These are phyloP conservation scores for Suillus cothurnatus DNA, from an alignment of 768 basidiomycete genomes.

Conservation along the genomic window DNA sequence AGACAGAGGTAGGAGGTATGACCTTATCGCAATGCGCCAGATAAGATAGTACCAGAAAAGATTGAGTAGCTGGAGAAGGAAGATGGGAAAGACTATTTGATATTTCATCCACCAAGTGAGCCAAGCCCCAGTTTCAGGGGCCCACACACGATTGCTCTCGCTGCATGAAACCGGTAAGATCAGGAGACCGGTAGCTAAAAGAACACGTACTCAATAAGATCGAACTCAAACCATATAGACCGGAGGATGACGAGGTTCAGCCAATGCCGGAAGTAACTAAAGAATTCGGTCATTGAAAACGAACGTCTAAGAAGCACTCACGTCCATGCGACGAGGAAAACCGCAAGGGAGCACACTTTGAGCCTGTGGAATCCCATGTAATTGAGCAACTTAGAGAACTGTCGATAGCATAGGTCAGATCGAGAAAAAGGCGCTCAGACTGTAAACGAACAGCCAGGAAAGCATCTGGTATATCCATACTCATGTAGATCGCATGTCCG, in stretches of 20 bases:
- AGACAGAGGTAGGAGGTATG: conserved; percentile 26
- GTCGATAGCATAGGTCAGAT: conserved; percentile 3
- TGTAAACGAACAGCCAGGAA: conserved; percentile 71
- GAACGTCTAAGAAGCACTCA: conserved; percentile 41
- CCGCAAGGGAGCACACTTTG: conserved; percentile 61
- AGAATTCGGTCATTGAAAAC: not conserved
- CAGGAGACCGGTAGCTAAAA: not conserved
- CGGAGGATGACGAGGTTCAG: conserved; percentile 84
- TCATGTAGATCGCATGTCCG: conserved; percentile 90
- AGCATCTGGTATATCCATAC: conserved; percentile 95
- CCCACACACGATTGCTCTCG: conserved; percentile 57
- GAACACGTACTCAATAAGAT: conserved; percentile 70
- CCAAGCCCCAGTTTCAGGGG: conserved; percentile 65
- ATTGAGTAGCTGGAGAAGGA: conserved; percentile 81
- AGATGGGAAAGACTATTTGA: conserved; percentile 76
- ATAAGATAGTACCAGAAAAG: conserved; percentile 94
- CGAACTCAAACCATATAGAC: conserved; percentile 83
- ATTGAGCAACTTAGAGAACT: conserved; percentile 87
- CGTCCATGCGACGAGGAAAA: conserved; percentile 82
- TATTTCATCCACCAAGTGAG: conserved; percentile 78
- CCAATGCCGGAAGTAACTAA: conserved; percentile 92
- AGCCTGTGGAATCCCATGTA: conserved; percentile 73
- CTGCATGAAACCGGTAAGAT: conserved; percentile 36
- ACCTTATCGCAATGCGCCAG: conserved; percentile 75
- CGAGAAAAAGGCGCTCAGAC: not conserved